phyloP scores from a whole-genome alignment of 2,329 filamentous ascomycete genomes.

The Penicillium aurantiogriseum region DNA sequence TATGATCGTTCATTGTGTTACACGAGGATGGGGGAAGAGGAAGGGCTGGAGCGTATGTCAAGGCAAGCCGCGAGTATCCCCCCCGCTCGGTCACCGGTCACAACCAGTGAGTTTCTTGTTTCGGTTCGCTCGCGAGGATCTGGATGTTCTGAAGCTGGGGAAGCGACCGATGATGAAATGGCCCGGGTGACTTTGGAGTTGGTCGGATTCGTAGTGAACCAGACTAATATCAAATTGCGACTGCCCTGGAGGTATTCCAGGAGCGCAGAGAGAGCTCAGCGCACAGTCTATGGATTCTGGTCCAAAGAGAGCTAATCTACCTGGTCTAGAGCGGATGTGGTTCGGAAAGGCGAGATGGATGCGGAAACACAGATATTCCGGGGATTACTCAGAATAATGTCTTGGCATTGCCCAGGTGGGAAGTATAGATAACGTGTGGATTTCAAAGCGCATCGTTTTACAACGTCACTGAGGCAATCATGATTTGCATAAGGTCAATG shows the following conservation, averaged over 20 bases:
- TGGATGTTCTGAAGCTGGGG: slow-evolving; percentile 2
- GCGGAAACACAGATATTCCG: slow-evolving; percentile 8
- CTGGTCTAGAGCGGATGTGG: slow-evolving; percentile 9
- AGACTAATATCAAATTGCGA: neutral
- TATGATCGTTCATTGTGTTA: slow-evolving; percentile 33
- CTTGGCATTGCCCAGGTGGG: slow-evolving; percentile 2
- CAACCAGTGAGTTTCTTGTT: neutral
- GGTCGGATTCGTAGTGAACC: neutral
- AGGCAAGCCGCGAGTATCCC: neutral
- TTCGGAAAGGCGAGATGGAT: slow-evolving; percentile 7
- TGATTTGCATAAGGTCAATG: neutral
- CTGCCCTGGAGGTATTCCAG: slow-evolving; percentile 8
- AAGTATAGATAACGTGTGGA: neutral
- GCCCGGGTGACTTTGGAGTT: neutral
- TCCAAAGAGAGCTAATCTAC: slow-evolving; percentile 10
- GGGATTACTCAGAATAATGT: slow-evolving; percentile 7
- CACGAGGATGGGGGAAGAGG: slow-evolving; percentile 11
- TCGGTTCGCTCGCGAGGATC: neutral
- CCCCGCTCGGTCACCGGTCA: neutral
- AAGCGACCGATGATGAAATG: slow-evolving; percentile 3
- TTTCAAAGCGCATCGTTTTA: neutral
- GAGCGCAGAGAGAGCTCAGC: slow-evolving; percentile 8
- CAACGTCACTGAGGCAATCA: neutral
- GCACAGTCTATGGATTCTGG: slow-evolving; percentile 8
- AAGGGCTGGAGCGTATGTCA: slow-evolving; percentile 9